Evolutionary conservation across 176 grass and related monocot species (phyloP), one percentile per base, ranked within the genome.

Genomic region (Oryza officinalis): DNA sequence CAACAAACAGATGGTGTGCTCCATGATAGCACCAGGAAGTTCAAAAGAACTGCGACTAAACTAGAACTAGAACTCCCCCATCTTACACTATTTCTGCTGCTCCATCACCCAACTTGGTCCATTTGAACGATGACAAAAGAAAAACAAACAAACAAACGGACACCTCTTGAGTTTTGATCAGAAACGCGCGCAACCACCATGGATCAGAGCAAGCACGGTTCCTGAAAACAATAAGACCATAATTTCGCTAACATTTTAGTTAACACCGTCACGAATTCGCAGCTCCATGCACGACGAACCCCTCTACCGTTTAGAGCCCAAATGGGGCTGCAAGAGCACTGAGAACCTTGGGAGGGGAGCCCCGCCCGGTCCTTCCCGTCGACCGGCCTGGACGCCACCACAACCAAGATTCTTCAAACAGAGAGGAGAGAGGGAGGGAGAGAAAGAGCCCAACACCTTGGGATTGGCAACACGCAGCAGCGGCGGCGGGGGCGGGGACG

Each of bases 401-500:
- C 11, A 80, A 28, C 1, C 13, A 23, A 71, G 12, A 23, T 45
- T 52, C 43, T 83, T 4, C 15, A 65, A 43, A 70, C 35, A 49
- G 33, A 35, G n/a, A 7, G 37, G 7, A 65, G 27, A 3, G 35
- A 25, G 17, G 22, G 23, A 1, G 26, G 14, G 44, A 73, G 49
- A 54, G 23, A 73, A 27, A 54, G 32, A 44, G 30, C n/a, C n/a
- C n/a, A n/a, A n/a, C n/a, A 90, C 90, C 90, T 90, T 94, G 79
- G 89, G 87, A 65, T 88, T 94, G 66, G 77, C 57, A 8, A 64
- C 76, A 63, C 77, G 81, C 72, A 47, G 81, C 3, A 66, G 64
- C 25, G 46, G 8, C 30, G 74, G 68, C 27, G 66, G 69, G 11
- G 46, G 5, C 30, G 74, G 68, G 13, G 65, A 63, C 0, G 35